A percentile compares a stretch with the other conserved stretches of the same genome.
phyloP scores from a whole-genome alignment of 2,329 filamentous ascomycete species.

The Byssochlamys sp. region DNA sequence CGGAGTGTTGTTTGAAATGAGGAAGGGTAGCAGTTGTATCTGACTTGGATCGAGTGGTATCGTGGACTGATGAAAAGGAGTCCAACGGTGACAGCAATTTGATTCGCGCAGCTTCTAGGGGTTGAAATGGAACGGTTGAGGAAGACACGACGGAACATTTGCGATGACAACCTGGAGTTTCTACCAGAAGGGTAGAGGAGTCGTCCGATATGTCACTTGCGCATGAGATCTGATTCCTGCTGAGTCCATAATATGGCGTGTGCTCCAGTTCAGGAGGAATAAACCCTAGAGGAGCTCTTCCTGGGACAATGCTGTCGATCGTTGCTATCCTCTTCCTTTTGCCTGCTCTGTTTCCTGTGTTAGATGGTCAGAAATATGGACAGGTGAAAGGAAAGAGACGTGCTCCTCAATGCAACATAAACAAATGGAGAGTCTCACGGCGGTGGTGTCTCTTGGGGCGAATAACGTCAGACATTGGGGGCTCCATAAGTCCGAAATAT shows the following conservation, averaged over 20 bases:
- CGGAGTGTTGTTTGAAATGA: not conserved
- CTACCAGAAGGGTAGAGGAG: not conserved
- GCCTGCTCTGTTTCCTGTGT: constrained; percentile 6
- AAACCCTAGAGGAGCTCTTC: constrained; percentile 9
- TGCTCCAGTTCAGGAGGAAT: not conserved
- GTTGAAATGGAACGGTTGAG: not conserved
- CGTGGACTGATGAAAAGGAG: not conserved
- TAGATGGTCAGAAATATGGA: not conserved
- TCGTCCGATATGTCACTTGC: constrained; percentile 1
- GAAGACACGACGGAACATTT: not conserved
- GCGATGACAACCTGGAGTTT: not conserved
- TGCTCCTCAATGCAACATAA: not conserved
- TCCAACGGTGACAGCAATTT: not conserved
- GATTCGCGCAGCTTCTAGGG: not conserved
- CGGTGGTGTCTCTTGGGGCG: constrained; percentile 5
- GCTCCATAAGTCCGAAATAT: not conserved
- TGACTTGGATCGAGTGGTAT: not conserved
- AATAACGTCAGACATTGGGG: constrained; percentile 5
- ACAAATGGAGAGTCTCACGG: constrained; percentile 1
- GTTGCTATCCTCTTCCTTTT: constrained; percentile 6
- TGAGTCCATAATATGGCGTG: not conserved
- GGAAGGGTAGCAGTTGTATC: not conserved
- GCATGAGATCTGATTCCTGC: not conserved
- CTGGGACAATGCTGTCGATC: constrained; percentile 9
- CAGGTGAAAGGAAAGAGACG: not conserved